phyloP scores from a whole-genome alignment of 2,329 filamentous ascomycete genomes.

The Aspergillus vadensis region DNA sequence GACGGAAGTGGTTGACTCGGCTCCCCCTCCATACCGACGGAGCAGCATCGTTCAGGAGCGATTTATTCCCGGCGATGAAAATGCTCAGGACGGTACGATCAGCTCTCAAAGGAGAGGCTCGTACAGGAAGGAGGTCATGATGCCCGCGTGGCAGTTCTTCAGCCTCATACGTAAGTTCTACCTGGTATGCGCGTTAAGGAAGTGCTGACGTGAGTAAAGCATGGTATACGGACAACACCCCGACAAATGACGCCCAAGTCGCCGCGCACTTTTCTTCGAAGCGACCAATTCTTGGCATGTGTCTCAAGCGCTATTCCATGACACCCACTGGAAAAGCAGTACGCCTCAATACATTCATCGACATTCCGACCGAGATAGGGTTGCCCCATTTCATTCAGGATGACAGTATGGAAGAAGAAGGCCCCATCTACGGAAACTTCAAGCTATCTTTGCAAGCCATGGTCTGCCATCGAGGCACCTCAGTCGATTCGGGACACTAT shows the following conservation, averaged over 20 bases:
- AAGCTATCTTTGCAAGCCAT: slow-evolving; percentile 89
- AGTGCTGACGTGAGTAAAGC: slow-evolving; percentile 56
- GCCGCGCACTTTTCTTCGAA: slow-evolving; percentile 82
- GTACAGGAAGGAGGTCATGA: slow-evolving; percentile 77
- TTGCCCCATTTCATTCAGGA: slow-evolving; percentile 89
- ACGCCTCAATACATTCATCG: slow-evolving; percentile 78
- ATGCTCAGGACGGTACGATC: slow-evolving; percentile 34
- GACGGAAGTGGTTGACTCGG: slow-evolving; percentile 28
- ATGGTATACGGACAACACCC: slow-evolving; percentile 76
- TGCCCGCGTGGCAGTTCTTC: slow-evolving; percentile 98
- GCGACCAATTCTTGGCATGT: slow-evolving; percentile 86
- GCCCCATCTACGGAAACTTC: slow-evolving; percentile 79
- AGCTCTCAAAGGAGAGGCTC: slow-evolving; percentile 41
- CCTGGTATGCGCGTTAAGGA: background rate
- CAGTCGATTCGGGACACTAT: slow-evolving; percentile 88
- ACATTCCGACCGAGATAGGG: slow-evolving; percentile 82
- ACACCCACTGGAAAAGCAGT: slow-evolving; percentile 67
- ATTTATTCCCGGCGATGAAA: slow-evolving; percentile 50
- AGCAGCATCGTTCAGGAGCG: slow-evolving; percentile 49
- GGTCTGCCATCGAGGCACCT: slow-evolving; percentile 86
- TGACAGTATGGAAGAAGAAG: slow-evolving; percentile 67
- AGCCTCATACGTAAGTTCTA: slow-evolving; percentile 76
- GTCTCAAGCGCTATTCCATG: slow-evolving; percentile 86
- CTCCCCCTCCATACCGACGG: slow-evolving; percentile 32
- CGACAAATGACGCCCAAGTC: slow-evolving; percentile 72